Conservation (phyloP, 1,284 basidiomycete species). For the Fomitiporia mediterranea region DNA sequence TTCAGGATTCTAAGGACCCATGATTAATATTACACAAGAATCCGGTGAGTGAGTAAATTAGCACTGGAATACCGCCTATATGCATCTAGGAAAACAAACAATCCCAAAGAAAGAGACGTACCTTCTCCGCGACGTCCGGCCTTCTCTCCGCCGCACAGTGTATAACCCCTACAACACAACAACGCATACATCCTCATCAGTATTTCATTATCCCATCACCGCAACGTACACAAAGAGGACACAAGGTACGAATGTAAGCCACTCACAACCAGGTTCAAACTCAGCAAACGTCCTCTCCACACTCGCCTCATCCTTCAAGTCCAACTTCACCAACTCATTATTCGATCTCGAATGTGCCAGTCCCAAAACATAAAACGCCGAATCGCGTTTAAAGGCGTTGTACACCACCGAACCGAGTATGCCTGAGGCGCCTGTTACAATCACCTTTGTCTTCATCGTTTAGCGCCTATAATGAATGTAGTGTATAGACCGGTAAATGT, state of each 20-base stretch:
- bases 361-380: slow-evolving; percentile 45
- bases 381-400: slow-evolving; percentile 50
- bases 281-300: slow-evolving; percentile 47
- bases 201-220: background rate
- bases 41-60: background rate
- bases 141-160: slow-evolving; percentile 83
- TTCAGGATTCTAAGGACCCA: slow-evolving; percentile 63
- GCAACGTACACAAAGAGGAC: background rate
- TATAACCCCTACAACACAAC: slow-evolving; percentile 55
- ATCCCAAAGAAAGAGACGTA: slow-evolving; percentile 34
- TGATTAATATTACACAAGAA: no score
- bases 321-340: slow-evolving; percentile 50
- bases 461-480: no score
- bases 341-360: slow-evolving; percentile 59
- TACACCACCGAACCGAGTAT: slow-evolving; percentile 67
- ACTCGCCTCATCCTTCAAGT: slow-evolving; percentile 50
- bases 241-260: no score
- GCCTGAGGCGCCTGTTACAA: slow-evolving; percentile 64
- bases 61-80: slow-evolving; percentile 4
- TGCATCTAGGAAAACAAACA: background rate
- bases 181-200: slow-evolving; percentile 8
- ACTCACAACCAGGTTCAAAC: slow-evolving; percentile 59
- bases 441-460: slow-evolving; percentile 12
- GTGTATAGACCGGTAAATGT: no score
- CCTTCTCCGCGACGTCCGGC: slow-evolving; percentile 80